A percentile compares a stretch with the other conserved stretches of the same genome.
Conservation (phyloP, 768 basidiomycete genomes). For the Naematelia encephala region DNA sequence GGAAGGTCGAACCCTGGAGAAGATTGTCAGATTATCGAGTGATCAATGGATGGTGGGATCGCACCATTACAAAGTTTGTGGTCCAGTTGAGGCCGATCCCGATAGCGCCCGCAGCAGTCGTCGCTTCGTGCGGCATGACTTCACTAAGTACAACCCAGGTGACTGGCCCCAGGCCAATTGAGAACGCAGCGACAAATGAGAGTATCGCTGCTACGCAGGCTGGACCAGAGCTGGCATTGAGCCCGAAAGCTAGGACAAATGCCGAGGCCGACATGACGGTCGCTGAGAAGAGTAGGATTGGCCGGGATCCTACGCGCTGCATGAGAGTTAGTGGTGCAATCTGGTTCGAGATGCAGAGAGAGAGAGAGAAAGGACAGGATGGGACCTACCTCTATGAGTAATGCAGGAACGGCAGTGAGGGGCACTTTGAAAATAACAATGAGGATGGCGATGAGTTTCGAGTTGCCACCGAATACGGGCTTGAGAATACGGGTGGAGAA, state of each 20-base stretch:
- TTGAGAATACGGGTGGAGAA: conserved; percentile 87
- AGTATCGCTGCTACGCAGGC: conserved; percentile 66
- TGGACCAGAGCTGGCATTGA: conserved; percentile 50
- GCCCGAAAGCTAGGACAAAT: conserved; percentile 59
- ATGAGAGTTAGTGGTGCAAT: neutral
- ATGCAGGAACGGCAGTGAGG: conserved; percentile 68
- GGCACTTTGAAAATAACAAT: conserved; percentile 71
- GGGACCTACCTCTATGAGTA: conserved; percentile 69
- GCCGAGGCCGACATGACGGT: conserved; percentile 64
- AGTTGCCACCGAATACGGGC: conserved; percentile 67
- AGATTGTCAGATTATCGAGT: conserved; percentile 8
- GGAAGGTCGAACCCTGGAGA: conserved; percentile 25
- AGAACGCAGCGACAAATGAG: conserved; percentile 82
- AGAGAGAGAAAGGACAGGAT: neutral
- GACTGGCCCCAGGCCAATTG: conserved; percentile 83
- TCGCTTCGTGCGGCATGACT: conserved; percentile 74
- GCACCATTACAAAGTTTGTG: conserved; percentile 35
- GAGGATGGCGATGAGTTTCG: conserved; percentile 74
- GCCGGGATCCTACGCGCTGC: conserved; percentile 69
- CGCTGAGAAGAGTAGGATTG: conserved; percentile 67
- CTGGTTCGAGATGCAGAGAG: neutral
- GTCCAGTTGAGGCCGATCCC: conserved; percentile 63
- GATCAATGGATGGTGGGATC: neutral
- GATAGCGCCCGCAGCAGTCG: conserved; percentile 73
- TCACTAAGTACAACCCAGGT: conserved; percentile 90